Evolutionary conservation across 2,329 filamentous ascomycete species (phyloP), one percentile per base, ranked within the genome.

Genomic region (Colletotrichum spaethianum): DNA sequence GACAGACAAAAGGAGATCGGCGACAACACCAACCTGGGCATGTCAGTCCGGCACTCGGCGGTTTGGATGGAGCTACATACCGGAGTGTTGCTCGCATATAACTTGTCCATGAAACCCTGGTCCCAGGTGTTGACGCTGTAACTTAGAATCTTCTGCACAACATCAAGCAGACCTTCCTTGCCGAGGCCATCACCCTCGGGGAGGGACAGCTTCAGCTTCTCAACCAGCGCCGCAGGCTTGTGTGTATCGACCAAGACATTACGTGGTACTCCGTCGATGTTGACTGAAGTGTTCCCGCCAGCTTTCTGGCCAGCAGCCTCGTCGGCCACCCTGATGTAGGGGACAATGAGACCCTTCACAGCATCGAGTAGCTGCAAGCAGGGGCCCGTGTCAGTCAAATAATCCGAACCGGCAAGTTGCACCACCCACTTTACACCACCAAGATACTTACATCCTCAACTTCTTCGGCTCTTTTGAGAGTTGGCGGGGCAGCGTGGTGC

Each of bases 121-220:
- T 97, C 93, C 94, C 95, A 98, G n/a, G 96, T 98, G 83, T 99
- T 99, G 79, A 98, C 96, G 78, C 93, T 96, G 82, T 97, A 95
- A 74, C 90, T 87, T 52, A 98, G 86, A 26, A 98, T 87, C 72
- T 91, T 89, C 75, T 91, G 85, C 56, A 97, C 88, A 3, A 90
- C 90, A 42, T 90, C 87, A 36, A 98, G 84, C 40, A 98, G 84
- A 0, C 95, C 96, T 53, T 93, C 89, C 76, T 93, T 93, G 1
- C 92, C 93, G 73, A 84, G 85, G 9, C 89, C 91, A 48, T 86
- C 80, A 3, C 81, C 83, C 2, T 82, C 77, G 0, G 93, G 91
- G 7, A 94, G 83, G 8, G 88, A 82, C 50, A 94, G 84, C 14
- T 87, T 83, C 73, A 93, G 83, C 61, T 89, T 85, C 55, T 88